A percentile compares a stretch with the other conserved stretches of the same genome.
phyloP scores from a whole-genome alignment of 2,329 filamentous ascomycete species.

The Fusarium compactum region DNA sequence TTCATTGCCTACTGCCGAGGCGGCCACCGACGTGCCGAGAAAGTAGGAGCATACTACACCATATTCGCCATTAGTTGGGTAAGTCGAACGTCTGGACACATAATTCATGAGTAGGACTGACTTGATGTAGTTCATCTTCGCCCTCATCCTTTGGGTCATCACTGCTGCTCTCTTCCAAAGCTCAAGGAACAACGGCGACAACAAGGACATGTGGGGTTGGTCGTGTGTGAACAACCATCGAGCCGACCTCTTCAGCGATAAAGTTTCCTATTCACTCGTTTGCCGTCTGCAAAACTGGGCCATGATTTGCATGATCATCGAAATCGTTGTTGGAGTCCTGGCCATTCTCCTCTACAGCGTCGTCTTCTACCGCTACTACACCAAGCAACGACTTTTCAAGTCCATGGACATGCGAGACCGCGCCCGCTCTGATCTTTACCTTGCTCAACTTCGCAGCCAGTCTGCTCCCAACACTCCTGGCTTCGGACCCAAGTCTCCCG shows the following conservation, averaged over 20 bases:
- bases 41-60: conserved; percentile 94
- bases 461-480: conserved; percentile 96
- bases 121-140: conserved; percentile 77
- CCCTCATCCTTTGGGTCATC: conserved; percentile 90
- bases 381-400: conserved; percentile 93
- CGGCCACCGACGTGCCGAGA: conserved; percentile 89
- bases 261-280: conserved; percentile 89
- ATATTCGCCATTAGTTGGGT: conserved; percentile 88
- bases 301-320: conserved; percentile 96
- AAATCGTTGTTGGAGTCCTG: conserved; percentile 91
- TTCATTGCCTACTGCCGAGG: conserved; percentile 89
- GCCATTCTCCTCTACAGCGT: conserved; percentile 93
- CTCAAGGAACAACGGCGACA: conserved; percentile 74
- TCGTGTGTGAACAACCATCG: conserved; percentile 92
- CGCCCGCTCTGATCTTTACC: conserved; percentile 93
- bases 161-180: conserved; percentile 88
- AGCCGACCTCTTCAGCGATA: conserved; percentile 78
- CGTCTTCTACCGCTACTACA: conserved; percentile 98
- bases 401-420: conserved; percentile 96
- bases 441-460: conserved; percentile 84
- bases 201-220: conserved; percentile 98
- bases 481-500: conserved; percentile 77
- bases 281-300: conserved; percentile 96
- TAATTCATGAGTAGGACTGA: conserved; percentile 2
- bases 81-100: conserved; percentile 27